phyloP scores from a whole-genome alignment of 2,329 filamentous ascomycete species.

The Macrophomina tecta region DNA sequence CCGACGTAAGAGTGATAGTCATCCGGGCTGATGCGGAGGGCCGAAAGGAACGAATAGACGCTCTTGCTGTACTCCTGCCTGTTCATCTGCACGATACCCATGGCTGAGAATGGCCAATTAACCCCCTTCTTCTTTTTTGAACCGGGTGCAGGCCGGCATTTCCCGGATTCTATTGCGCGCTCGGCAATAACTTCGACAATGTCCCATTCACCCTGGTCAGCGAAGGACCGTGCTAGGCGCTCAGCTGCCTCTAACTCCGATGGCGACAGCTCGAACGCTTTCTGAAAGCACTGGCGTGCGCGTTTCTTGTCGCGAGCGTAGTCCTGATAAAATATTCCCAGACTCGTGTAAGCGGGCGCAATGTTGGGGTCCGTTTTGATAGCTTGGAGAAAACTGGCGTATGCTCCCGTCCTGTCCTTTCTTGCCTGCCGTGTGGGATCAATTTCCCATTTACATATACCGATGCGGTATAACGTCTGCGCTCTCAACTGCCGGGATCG shows the following conservation, averaged over 20 bases:
- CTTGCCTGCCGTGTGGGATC: constrained; percentile 76
- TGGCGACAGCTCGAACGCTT: constrained; percentile 90
- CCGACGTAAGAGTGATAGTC: constrained; percentile 98
- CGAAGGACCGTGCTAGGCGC: constrained; percentile 82
- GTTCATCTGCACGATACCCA: constrained; percentile 93
- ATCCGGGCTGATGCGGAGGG: constrained; percentile 78
- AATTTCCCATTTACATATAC: constrained; percentile 84
- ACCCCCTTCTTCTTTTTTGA: constrained; percentile 87
- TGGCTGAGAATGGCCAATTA: constrained; percentile 93
- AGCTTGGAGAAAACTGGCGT: constrained; percentile 80
- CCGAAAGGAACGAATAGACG: constrained; percentile 89
- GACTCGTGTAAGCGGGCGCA: constrained; percentile 87
- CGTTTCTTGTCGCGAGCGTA: constrained; percentile 87
- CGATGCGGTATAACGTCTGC: constrained; percentile 85
- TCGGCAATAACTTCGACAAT: constrained; percentile 91
- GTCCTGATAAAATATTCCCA: constrained; percentile 90
- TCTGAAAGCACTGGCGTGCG: constrained; percentile 92
- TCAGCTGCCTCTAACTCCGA: constrained; percentile 88
- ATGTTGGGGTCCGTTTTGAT: constrained; percentile 87
- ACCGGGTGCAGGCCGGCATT: constrained; percentile 85
- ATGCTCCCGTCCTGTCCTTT: constrained; percentile 81
- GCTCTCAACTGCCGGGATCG: constrained; percentile 75
- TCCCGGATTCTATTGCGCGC: constrained; percentile 92
- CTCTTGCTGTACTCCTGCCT: constrained; percentile 89
- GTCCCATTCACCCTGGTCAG: constrained; percentile 92